phyloP scores from a whole-genome alignment of 352 stramenopile genomes.

The Phytophthora tubulina region DNA sequence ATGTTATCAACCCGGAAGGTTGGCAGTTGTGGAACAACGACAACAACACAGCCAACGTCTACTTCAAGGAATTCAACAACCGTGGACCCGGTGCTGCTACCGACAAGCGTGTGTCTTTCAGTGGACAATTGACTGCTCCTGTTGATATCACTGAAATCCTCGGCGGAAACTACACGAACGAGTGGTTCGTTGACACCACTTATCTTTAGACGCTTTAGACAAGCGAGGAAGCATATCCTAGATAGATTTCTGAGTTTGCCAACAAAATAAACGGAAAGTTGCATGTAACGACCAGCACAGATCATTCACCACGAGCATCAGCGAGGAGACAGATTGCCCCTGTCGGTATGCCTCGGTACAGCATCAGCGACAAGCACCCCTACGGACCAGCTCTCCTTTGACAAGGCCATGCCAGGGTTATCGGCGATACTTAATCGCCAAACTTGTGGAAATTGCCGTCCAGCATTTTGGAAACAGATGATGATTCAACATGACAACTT shows the following conservation, averaged over 20 bases:
- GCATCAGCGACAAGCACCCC: too few relatives aligned
- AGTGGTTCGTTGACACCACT: conserved; percentile 18
- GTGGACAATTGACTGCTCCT: conserved; percentile 3
- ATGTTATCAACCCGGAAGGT: conserved; percentile 17
- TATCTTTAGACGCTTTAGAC: conserved; percentile 4
- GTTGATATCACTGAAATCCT: conserved; percentile 22
- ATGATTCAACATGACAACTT: too few relatives aligned
- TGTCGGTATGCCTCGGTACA: too few relatives aligned
- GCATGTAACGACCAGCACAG: too few relatives aligned
- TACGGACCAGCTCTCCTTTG: too few relatives aligned
- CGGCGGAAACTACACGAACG: conserved; percentile 5
- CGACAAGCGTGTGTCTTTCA: conserved; percentile 20
- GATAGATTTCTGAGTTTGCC: background rate
- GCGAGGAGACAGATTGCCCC: too few relatives aligned
- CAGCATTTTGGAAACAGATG: too few relatives aligned
- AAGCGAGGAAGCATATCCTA: background rate
- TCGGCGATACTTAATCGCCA: too few relatives aligned
- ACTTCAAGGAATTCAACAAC: conserved; percentile 30
- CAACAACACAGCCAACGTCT: conserved; percentile 12
- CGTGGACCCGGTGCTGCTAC: conserved; percentile 12
- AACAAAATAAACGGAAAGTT: background rate
- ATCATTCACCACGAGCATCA: too few relatives aligned
- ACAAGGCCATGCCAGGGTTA: too few relatives aligned
- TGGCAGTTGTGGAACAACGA: conserved; percentile 22
- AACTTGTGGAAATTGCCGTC: too few relatives aligned